Conservation (phyloP, 2,329 filamentous ascomycete genomes). For the Fusarium phyllophilum region DNA sequence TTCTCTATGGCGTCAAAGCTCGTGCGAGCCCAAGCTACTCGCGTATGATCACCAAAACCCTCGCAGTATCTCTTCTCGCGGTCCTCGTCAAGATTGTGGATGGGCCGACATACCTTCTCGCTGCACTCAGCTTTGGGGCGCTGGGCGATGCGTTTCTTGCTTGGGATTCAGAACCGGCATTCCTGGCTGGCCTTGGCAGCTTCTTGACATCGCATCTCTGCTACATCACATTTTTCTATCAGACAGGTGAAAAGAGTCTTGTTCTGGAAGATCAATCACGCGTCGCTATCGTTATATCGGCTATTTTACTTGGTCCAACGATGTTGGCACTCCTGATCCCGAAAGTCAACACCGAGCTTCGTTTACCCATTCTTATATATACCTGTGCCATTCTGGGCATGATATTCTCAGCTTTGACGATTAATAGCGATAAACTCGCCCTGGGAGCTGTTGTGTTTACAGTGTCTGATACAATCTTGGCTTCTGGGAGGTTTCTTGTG, state of each 20-base stretch:
- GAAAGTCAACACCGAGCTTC: neutral
- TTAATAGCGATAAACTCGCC: neutral
- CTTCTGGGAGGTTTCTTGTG: neutral
- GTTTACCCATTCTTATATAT: neutral
- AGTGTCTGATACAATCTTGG: neutral
- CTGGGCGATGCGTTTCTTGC: neutral
- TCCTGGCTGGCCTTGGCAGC: neutral
- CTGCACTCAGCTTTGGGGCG: neutral
- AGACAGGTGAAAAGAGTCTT: neutral
- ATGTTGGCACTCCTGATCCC: neutral
- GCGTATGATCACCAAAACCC: neutral
- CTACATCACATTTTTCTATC: neutral
- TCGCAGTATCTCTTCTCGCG: neutral
- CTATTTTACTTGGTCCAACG: rapidly evolving
- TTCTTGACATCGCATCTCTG: neutral
- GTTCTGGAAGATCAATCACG: neutral
- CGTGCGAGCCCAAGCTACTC: neutral
- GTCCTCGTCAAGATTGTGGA: neutral
- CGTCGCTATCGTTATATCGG: neutral
- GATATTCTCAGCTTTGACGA: neutral
- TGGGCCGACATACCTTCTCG: neutral
- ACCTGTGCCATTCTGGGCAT: neutral
- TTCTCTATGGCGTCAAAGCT: neutral
- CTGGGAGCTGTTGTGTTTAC: neutral
- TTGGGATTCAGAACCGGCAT: neutral